phyloP scores from a whole-genome alignment of 2,329 filamentous ascomycete genomes.

The Pseudogymnoascus sp. region DNA sequence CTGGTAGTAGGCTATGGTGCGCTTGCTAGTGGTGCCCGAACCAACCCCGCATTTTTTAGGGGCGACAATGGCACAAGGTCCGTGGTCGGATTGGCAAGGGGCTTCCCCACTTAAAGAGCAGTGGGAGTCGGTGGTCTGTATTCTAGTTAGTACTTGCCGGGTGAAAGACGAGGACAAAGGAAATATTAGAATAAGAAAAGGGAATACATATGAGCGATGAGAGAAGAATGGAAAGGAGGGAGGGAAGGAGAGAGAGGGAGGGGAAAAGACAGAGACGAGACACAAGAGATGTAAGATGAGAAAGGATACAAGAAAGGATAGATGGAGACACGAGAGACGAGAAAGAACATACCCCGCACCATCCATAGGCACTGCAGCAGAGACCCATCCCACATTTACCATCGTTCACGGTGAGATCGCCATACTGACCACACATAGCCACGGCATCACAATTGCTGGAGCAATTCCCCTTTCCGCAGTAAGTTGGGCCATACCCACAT shows the following conservation, averaged over 20 bases:
- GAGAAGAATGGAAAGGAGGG: background rate
- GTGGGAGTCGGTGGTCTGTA: background rate
- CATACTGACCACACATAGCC: conserved; percentile 28
- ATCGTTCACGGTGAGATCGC: conserved; percentile 13
- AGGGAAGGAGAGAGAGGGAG: background rate
- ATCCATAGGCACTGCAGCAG: conserved; percentile 22
- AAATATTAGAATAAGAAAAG: background rate
- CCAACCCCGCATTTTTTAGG: conserved; percentile 9
- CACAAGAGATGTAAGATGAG: too few species aligned
- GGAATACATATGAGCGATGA: background rate
- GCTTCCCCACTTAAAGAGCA: background rate
- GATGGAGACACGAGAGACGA: background rate
- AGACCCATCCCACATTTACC: conserved; percentile 26
- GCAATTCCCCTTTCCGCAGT: conserved; percentile 22
- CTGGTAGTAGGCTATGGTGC: conserved; percentile 22
- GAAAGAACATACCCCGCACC: conserved; percentile 20
- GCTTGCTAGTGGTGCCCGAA: conserved; percentile 19
- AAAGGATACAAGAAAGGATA: background rate
- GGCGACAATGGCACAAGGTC: background rate
- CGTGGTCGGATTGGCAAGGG: background rate
- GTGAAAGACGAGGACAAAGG: background rate
- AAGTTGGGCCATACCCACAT: conserved; percentile 17
- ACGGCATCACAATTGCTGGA: conserved; percentile 24
- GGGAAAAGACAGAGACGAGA: background rate
- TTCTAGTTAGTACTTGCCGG: background rate